phyloP scores from a whole-genome alignment of 352 stramenopile genomes.

The Thalassiosira livingstoniorum region DNA sequence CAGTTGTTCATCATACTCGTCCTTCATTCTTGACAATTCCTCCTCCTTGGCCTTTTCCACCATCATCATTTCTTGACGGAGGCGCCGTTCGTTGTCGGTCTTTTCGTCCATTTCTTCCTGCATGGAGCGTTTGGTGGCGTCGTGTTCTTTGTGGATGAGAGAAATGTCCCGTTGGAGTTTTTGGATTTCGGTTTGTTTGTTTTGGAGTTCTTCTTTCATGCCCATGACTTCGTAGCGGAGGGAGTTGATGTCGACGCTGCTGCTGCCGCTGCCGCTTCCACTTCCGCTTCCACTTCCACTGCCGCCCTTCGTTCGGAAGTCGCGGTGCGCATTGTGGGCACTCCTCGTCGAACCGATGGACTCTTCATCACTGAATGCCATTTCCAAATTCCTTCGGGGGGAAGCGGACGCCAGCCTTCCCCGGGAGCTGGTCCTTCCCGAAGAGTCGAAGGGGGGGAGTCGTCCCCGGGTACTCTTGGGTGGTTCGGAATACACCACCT shows the following conservation, averaged over 20 bases:
- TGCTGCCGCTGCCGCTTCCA: constrained; percentile 3
- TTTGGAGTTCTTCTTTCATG: constrained; percentile 43
- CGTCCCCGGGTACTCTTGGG: background rate
- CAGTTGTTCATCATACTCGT: constrained; percentile 36
- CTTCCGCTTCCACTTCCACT: background rate
- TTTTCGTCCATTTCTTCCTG: constrained; percentile 15
- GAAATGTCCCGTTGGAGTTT: constrained; percentile 9
- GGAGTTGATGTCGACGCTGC: background rate
- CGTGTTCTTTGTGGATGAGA: constrained; percentile 5
- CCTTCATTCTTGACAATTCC: constrained; percentile 20
- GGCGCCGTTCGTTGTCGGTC: background rate
- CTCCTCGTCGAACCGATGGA: background rate
- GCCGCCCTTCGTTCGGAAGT: background rate
- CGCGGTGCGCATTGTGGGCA: background rate
- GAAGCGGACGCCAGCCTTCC: background rate
- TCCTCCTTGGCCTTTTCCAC: constrained; percentile 7
- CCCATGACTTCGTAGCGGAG: constrained; percentile 37
- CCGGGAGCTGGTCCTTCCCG: background rate
- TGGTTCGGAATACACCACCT: background rate
- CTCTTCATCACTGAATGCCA: background rate
- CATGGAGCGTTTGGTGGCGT: background rate
- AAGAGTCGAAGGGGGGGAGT: background rate
- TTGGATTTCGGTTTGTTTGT: background rate
- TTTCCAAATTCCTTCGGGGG: background rate
- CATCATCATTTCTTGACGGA: background rate